These are phyloP conservation scores for Glycine latifolia DNA, from an alignment of 306 rosid species.

Conservation along the genomic window DNA sequence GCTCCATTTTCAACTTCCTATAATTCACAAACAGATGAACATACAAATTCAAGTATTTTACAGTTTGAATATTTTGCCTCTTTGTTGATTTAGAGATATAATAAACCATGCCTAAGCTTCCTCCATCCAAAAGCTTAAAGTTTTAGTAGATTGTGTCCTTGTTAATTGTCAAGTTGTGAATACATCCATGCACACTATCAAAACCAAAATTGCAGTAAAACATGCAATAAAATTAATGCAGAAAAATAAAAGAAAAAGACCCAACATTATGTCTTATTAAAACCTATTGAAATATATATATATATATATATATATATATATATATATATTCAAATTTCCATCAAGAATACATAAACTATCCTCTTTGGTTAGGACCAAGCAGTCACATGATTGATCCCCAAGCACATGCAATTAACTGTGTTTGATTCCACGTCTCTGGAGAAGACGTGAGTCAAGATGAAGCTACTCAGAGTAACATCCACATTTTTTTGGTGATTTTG, in stretches of 20 bases:
- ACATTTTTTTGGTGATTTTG: background rate
- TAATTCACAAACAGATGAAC: conserved; percentile 23
- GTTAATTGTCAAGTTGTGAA: conserved; percentile 25
- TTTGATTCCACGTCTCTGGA: background rate
- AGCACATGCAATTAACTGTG: background rate
- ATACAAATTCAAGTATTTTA: conserved; percentile 31
- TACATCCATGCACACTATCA: conserved; percentile 11
- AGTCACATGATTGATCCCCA: conserved; percentile 20
- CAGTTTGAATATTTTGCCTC: conserved; percentile 5
- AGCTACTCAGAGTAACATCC: background rate
- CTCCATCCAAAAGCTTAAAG: conserved; percentile 17
- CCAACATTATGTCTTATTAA: background rate
- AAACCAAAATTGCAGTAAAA: conserved; percentile 16
- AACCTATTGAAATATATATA: background rate
- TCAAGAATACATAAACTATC: conserved; percentile 5
- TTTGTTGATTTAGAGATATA: conserved; percentile 26
- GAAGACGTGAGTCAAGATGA: background rate
- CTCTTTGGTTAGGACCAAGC: background rate
- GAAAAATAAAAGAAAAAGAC: background rate
- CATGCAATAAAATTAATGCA: conserved; percentile 16
- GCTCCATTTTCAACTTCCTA: conserved; percentile 80
- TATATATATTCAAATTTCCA: conserved; percentile 17
- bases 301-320: background rate
- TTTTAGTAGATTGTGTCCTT: conserved; percentile 4
- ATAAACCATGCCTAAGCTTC: background rate